Evolutionary conservation across 2,329 filamentous ascomycete species (phyloP), one percentile per base, ranked within the genome.

Genomic region (Gaeumannomyces sp.): DNA sequence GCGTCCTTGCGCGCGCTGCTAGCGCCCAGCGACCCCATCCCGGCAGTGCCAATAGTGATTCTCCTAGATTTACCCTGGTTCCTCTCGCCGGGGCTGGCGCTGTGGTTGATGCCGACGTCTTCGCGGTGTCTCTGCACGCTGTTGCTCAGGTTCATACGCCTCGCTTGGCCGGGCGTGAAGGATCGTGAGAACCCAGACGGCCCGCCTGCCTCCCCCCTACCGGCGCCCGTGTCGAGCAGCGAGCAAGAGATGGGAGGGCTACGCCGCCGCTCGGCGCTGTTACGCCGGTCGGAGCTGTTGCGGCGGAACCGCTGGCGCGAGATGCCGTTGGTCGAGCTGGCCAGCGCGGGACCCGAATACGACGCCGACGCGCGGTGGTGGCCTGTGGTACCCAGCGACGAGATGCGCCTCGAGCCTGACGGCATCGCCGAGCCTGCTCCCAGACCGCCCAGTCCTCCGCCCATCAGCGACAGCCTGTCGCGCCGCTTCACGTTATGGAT

Each of bases 231-330:
- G n/a, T 57, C 58, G 4, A 77, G 75, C 1, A 83, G 80, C 50
- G 82, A 82, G 73, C 82, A 85, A 45, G 77, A 72, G 69, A 86
- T 79, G 19, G 84, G 83, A 16, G 83, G 83, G 66, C 81, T 84
- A 63, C 79, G 76, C 50, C 81, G 78, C 61, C 81, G 76, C 72
- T 85, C 83, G 2, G 78, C 72, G 66, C 81, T 83, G 66, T 77
- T 78, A 53, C 83, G 77, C 56, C 83, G 77, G 64, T 85, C 83
- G 2, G 78, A 72, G 66, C 81, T 83, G 66, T 78, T 78, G 56
- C 83, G 77, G 57, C 83, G 77, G 64, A 58, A 33, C 14, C 69
- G 69, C 61, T 83, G 76, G 59, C 84, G 78, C 57, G 82, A 85
- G 69, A 87, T 83, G 59, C 84, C 84, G 71, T 85, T 85, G 8